These are phyloP conservation scores for Edhazardia aedis DNA, from an alignment of 371 early-diverging fungal species.

Conservation along the genomic window DNA sequence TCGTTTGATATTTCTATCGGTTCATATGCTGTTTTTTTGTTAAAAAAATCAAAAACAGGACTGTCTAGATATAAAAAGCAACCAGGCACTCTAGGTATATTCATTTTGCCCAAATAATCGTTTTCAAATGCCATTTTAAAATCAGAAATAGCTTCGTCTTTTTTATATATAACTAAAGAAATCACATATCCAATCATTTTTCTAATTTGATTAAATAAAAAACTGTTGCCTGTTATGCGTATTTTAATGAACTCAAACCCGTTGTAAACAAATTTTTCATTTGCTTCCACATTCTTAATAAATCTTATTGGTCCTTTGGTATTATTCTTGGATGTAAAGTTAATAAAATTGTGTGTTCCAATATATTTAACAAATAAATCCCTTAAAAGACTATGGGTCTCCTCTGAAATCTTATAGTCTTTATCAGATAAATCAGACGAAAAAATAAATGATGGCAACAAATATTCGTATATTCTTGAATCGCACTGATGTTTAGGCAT, in stretches of 20 bases:
- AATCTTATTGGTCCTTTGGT: conserved; percentile 55
- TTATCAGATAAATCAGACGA: conserved; percentile 14
- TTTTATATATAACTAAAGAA: conserved; percentile 55
- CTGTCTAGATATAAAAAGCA: conserved; percentile 69
- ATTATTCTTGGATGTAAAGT: conserved; percentile 64
- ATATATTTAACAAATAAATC: conserved; percentile 53
- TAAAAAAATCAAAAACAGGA: conserved; percentile 44
- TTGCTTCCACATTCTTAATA: conserved; percentile 53
- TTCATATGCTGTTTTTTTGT: too few relatives aligned
- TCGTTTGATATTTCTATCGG: too few relatives aligned
- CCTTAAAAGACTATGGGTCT: conserved; percentile 51
- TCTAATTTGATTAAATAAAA: conserved; percentile 95
- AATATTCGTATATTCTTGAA: conserved; percentile 79
- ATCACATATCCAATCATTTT: conserved; percentile 58
- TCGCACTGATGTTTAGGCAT: conserved; percentile 69
- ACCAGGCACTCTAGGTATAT: conserved; percentile 88
- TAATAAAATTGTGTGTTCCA: conserved; percentile 80
- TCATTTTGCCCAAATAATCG: conserved; percentile 52
- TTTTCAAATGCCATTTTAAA: conserved; percentile 50
- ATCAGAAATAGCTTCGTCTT: conserved; percentile 52
- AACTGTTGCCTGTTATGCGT: conserved; percentile 78
- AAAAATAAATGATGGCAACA: conserved; percentile 70
- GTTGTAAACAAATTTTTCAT: conserved; percentile 46
- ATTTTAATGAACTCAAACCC: conserved; percentile 70
- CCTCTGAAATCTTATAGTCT: conserved; percentile 50